Base-by-base conservation (phyloP, 164 flowering plant species). In the Buxus sempervirens region DNA sequence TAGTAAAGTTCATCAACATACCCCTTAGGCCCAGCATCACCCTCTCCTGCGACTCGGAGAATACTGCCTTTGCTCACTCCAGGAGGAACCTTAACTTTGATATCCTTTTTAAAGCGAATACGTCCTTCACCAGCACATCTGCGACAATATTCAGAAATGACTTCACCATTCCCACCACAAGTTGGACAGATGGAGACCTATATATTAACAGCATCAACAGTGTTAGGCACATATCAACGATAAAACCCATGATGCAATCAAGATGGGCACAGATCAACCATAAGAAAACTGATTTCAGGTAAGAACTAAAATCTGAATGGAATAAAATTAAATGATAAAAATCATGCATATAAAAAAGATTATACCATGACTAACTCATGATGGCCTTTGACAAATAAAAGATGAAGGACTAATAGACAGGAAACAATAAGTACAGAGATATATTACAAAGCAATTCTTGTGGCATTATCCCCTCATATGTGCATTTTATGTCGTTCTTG, bases 11-110 rank as follows among this genome's bases (percentile, higher is more conserved):
- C 38, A 32, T 32, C 38, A 7, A 57, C 86, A 54, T 85, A 95
- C 98, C 98, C 97, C 71, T 79, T 90, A 66, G 88, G 96, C 55
- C 96, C 97, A 64, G 96, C 97, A 77, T 95, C 96, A 71, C 98
- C 98, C 76, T 92, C 97, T 60, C 98, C 93, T 54, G 84, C 77
- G 70, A 95, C 96, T 73, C 97, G 83, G 53, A 95, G 92, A 67
- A 93, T 85, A 75, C 97, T 92, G 38, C 97, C 98, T 70, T 89
- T 82, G 81, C 81, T 81, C 60, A 95, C 98, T 70, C 98, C 98
- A 28, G 98, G 96, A 73, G 98, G 97, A 76, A 95, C 82, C 82
- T 92, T 95, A 57, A 95, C 96, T 83, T 90, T 95, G 56, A 95
- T 86, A 79, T 83, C 86, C 77, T 88, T 95, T 83, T 83, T 95